These are phyloP conservation scores for Gnaphalium uliginosum DNA, from an alignment of 129 eudicot genomes.

Conservation along the genomic window DNA sequence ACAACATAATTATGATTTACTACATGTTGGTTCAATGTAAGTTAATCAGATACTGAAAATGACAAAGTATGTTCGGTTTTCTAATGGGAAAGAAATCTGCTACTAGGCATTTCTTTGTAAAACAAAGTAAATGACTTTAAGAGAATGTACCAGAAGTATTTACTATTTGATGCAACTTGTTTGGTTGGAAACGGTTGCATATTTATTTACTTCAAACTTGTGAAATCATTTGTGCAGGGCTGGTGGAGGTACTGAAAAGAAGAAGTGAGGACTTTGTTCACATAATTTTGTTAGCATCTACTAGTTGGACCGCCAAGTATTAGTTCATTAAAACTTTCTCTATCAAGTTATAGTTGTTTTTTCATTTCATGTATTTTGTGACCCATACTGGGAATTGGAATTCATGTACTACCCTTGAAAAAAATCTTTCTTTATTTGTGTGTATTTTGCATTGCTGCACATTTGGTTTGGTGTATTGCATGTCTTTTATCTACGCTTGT, in stretches of 20 bases:
- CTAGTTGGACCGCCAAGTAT: not conserved
- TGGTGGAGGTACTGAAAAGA: conserved; percentile 71
- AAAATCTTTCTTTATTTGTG: not conserved
- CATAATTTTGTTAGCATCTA: conserved; percentile 13
- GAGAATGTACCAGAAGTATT: too few species aligned
- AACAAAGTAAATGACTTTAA: not conserved
- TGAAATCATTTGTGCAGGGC: conserved; percentile 41
- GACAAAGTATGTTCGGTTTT: too few species aligned
- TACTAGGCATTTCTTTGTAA: not conserved
- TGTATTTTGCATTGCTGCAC: not conserved
- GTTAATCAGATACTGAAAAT: too few species aligned
- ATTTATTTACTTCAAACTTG: not conserved
- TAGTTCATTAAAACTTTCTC: conserved; percentile 13
- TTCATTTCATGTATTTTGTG: conserved; percentile 18
- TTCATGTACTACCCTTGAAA: conserved; percentile 18
- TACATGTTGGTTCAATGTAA: too few species aligned
- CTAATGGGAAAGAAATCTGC: too few species aligned
- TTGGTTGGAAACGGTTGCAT: not conserved
- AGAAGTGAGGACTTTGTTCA: conserved; percentile 46
- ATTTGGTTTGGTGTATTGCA: not conserved
- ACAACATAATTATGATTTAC: too few species aligned
- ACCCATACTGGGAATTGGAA: conserved; percentile 4
- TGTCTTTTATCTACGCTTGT: not conserved
- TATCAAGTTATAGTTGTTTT: conserved; percentile 18
- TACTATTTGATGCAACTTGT: not conserved